Conservation (phyloP, 2,329 filamentous ascomycete species). For the Cyphellophora attinorum region DNA sequence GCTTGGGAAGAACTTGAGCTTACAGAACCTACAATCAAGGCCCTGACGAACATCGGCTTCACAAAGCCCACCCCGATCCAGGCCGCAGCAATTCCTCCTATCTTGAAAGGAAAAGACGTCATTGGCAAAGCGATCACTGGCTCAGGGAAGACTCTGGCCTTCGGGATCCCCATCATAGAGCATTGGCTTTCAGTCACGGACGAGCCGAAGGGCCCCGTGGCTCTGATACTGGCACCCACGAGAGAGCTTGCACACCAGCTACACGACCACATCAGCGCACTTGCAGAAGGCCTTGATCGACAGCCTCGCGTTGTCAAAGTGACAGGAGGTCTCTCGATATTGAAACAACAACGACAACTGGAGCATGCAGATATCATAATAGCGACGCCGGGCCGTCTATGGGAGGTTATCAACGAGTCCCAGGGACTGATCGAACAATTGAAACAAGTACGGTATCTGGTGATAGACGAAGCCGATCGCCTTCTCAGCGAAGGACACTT, state of each 20-base stretch:
- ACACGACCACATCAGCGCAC: slow-evolving; percentile 65
- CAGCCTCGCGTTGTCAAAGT: slow-evolving; percentile 64
- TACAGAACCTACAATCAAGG: slow-evolving; percentile 60
- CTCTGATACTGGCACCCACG: slow-evolving; percentile 81
- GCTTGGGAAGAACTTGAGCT: slow-evolving; percentile 69
- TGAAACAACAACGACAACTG: slow-evolving; percentile 84
- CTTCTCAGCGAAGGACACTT: slow-evolving; percentile 88
- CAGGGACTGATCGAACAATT: slow-evolving; percentile 60
- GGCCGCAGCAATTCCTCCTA: slow-evolving; percentile 65
- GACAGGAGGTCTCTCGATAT: slow-evolving; percentile 85
- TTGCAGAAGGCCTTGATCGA: slow-evolving; percentile 60
- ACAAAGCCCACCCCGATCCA: slow-evolving; percentile 75
- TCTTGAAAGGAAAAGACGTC: slow-evolving; percentile 76
- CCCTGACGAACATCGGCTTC: slow-evolving; percentile 73
- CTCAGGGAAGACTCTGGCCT: slow-evolving; percentile 92
- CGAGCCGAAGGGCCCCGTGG: slow-evolving; percentile 42
- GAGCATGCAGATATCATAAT: slow-evolving; percentile 84
- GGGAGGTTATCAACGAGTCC: slow-evolving; percentile 81
- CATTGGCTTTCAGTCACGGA: slow-evolving; percentile 49
- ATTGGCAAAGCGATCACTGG: slow-evolving; percentile 94
- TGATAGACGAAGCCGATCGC: slow-evolving; percentile 89
- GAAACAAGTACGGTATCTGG: slow-evolving; percentile 67
- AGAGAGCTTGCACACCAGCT: slow-evolving; percentile 91
- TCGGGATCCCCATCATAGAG: slow-evolving; percentile 87
- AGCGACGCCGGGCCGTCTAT: slow-evolving; percentile 81